Conservation (phyloP, 495 filamentous ascomycete genomes). For the Aspergillus avenaceus region DNA sequence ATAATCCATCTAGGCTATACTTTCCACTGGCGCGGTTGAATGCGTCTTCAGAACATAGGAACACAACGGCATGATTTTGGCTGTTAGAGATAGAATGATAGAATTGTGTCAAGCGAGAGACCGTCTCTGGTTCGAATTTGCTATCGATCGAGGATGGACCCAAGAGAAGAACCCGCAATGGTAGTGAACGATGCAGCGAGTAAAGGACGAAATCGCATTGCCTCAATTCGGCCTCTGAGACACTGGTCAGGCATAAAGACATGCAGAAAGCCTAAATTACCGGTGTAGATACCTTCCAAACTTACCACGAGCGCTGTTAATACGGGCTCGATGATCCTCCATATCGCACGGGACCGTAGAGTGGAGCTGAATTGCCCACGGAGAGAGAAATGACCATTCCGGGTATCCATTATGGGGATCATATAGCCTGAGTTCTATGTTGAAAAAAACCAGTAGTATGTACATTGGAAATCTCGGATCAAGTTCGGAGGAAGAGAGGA, state of each 20-base stretch:
- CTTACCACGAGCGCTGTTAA: slow-evolving; percentile 31
- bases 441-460: neutral
- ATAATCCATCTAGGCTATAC: slow-evolving; percentile 18
- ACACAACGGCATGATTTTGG: slow-evolving; percentile 44
- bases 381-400: neutral
- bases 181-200: neutral
- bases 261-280: neutral
- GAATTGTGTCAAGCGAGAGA: slow-evolving; percentile 46
- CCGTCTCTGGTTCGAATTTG: slow-evolving; percentile 18
- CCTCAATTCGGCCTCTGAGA: slow-evolving; percentile 2
- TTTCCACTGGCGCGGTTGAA: slow-evolving; percentile 11
- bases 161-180: slow-evolving; percentile 51
- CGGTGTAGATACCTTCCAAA: slow-evolving; percentile 41
- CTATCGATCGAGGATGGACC: slow-evolving; percentile 40
- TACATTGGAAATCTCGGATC: neutral
- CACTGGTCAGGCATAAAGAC: neutral
- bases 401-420: slow-evolving; percentile 5
- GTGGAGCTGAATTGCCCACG: slow-evolving; percentile 50
- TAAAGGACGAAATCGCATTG: slow-evolving; percentile 15
- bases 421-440: neutral
- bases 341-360: slow-evolving; percentile 49
- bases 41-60: slow-evolving; percentile 41
- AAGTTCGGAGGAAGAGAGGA: neutral
- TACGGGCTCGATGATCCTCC: slow-evolving; percentile 40
- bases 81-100: slow-evolving; percentile 26